Evolutionary conservation across 2,329 filamentous ascomycete genomes (phyloP), one percentile per base, ranked within the genome.

Genomic region (Colletotrichum scovillei): DNA sequence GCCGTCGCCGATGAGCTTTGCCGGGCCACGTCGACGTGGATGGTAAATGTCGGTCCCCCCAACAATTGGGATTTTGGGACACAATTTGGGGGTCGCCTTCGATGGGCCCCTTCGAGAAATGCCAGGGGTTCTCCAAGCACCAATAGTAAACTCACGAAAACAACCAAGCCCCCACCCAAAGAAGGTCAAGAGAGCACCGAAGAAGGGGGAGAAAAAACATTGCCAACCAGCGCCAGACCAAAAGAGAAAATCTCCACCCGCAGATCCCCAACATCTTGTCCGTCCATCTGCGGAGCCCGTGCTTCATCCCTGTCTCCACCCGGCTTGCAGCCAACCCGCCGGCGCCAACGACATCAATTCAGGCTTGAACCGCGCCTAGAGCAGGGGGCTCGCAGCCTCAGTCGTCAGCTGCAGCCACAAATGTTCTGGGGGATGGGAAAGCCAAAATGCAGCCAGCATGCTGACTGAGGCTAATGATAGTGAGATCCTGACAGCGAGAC

Each of bases 211-310:
- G 38, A 69, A 52, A 69, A 71, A 73, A 59, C 68, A 60, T 71
- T 64, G 56, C 68, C 46, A 71, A 62, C 68, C 63, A 46, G 63
- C 68, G 55, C 63, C 46, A 42, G 52, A 49, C 67, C 57, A 75
- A 74, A 69, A 69, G 74, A 76, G 66, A 67, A 57, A 59, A 28
- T 55, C 70, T 74, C 76, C 77, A 79, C 79, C 79, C 82, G 82
- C 82, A 84, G 78, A 82, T 84, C 83, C 83, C 83, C 83, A 84
- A 84, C 82, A 83, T 79, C 77, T 84, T 83, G 81, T 83, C 83
- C 83, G 82, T 78, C 71, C 32, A 66, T 63, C 69, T 58, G 49
- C 52, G 68, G 68, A 63, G 42, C 52, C 72, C 70, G 67, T 70
- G 66, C 66, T 52, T 8, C 24, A 19, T 35, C 30, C 53, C n/a